Conservation (phyloP, 2,329 filamentous ascomycete genomes). For the Iodosphaeria phyllophila region DNA sequence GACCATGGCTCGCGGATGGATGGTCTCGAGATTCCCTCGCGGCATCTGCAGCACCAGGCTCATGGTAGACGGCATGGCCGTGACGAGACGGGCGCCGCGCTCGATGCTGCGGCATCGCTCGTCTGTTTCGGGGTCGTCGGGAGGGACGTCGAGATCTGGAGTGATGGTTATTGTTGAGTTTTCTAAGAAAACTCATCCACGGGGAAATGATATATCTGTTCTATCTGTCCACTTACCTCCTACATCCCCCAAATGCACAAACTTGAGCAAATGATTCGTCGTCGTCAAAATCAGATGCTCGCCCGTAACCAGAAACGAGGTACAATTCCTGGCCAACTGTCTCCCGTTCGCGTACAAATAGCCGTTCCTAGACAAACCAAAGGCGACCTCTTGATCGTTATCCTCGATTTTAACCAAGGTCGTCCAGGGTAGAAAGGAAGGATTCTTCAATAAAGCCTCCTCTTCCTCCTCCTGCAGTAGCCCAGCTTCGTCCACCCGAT, state of each 20-base stretch:
- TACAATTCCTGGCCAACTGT: slow-evolving; percentile 68
- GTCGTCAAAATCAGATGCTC: slow-evolving; percentile 85
- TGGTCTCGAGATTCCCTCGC: slow-evolving; percentile 84
- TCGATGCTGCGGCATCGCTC: slow-evolving; percentile 87
- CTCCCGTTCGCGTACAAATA: slow-evolving; percentile 61
- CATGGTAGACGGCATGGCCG: slow-evolving; percentile 75
- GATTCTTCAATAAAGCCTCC: too few species aligned
- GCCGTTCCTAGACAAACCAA: slow-evolving; percentile 58
- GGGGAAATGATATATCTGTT: too few species aligned
- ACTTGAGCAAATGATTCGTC: slow-evolving; percentile 81
- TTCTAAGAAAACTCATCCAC: not conserved
- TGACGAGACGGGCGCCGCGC: slow-evolving; percentile 70
- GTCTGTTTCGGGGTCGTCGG: slow-evolving; percentile 77
- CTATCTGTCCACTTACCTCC: slow-evolving; percentile 49
- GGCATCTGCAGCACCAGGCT: slow-evolving; percentile 87
- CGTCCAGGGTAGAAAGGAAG: too few species aligned
- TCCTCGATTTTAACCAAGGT: too few species aligned
- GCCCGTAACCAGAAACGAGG: slow-evolving; percentile 68
- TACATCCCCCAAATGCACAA: slow-evolving; percentile 57
- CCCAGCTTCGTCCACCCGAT: too few species aligned
- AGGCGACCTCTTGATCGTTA: too few species aligned
- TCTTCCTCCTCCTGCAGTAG: too few species aligned
- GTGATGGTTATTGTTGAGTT: slow-evolving; percentile 7
- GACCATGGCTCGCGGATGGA: slow-evolving; percentile 83
- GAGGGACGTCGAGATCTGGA: slow-evolving; percentile 61